Evolutionary conservation across 768 basidiomycete species (phyloP), one percentile per base, ranked within the genome.

Genomic region (Pleurotus sapidus): DNA sequence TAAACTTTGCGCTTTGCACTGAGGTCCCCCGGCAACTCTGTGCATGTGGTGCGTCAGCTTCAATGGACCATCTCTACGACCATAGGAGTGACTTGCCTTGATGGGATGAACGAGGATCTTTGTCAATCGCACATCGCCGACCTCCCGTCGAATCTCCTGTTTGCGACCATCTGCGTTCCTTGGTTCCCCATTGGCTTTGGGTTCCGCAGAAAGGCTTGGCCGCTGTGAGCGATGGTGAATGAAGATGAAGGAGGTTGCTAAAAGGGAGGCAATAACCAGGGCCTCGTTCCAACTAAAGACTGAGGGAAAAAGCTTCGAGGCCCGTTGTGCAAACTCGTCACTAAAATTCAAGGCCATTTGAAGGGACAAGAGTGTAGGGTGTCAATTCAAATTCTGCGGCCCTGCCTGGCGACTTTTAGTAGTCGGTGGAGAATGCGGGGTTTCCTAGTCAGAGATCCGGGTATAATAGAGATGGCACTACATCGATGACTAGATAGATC

Each of bases 1-100:
- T 86, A 62, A 84, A 90, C 25, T 67, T 77, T 6, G 78, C 79
- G 43, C 74, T 74, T 49, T 76, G 72, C 1, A 90, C 81, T 24
- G 87, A 82, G 1, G 77, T 86, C 23, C 87, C 89, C 49, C 79
- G 81, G 63, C 89, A 91, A 62, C 89, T 91, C 89, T 92, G 57
- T 15, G 8, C 38, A 51, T 38, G 5, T 34, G 7, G 38, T 57
- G 23, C 30, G 51, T 49, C 8, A 50, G 42, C 46, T 3, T 9
- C 39, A 45, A 39, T 9, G 24, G 4, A 18, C 25, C 9, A 49
- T 14, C 4, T 8, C 55, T 18, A 42, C 20, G 6, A 5, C 38
- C n/a, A 17, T 23, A 8, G 48, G 3, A 18, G 42, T 23, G 47
- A 59, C 68, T 60, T 46, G 82, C 87, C 77, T 89, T 89, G 71